Percentiles rank a stretch among this genome's conserved stretches.
These are phyloP conservation scores for Kwoniella shivajii DNA, from an alignment of 1,284 basidiomycete genomes.

Conservation along the genomic window DNA sequence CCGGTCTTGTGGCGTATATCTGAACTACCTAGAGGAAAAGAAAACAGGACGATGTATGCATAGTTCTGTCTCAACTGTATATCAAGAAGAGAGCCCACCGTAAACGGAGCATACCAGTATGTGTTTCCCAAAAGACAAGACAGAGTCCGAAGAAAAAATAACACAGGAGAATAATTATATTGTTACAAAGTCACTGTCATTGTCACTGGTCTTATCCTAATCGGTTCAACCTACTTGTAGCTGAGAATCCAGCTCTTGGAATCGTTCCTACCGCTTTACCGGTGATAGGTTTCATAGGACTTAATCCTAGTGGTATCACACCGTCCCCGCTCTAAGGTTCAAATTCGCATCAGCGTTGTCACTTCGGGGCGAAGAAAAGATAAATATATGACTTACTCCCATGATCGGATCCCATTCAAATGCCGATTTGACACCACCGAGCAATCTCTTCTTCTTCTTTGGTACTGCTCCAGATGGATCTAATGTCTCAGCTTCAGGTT, in stretches of 20 bases:
- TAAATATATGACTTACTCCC: conserved; percentile 34
- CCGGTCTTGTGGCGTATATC: background rate
- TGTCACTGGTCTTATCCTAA: conserved; percentile 3
- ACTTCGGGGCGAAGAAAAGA: background rate
- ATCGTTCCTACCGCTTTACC: conserved; percentile 30
- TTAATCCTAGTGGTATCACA: conserved; percentile 44
- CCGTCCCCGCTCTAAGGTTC: conserved; percentile 47
- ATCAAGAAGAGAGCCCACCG: no score
- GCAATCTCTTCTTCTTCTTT: conserved; percentile 51
- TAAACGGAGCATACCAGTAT: no score
- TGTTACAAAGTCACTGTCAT: no score
- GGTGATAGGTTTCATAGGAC: conserved; percentile 36
- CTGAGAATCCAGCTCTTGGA: conserved; percentile 38
- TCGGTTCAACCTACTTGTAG: conserved; percentile 16
- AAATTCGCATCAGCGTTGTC: background rate
- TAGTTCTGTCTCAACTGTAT: no score
- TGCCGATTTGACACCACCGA: conserved; percentile 34
- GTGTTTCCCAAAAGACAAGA: no score
- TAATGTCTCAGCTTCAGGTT: conserved; percentile 1
- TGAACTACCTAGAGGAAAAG: no score
- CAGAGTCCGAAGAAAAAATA: no score
- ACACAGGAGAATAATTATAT: no score
- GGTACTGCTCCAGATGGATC: background rate
- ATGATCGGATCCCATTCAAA: conserved; percentile 50
- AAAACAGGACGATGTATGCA: no score